Evolutionary conservation across 805 yeast species (phyloP).

Genomic region (Ogataea pilisensis): DNA sequence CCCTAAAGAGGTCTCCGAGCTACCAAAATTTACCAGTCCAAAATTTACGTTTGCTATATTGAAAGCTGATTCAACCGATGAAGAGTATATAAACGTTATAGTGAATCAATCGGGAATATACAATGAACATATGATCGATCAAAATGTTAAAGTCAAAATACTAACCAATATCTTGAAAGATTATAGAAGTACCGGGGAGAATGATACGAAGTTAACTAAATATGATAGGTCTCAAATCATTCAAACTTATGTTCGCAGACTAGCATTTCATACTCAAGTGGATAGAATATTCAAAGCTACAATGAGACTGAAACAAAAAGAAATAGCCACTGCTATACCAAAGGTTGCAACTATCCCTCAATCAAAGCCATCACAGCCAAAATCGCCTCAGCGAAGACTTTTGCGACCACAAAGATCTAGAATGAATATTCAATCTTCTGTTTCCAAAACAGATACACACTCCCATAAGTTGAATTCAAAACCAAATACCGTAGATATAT

Average conservation of each 20-base stretch:
- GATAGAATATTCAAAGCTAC: slow-evolving; percentile 56
- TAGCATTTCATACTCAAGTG: slow-evolving; percentile 64
- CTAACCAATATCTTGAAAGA: slow-evolving; percentile 31
- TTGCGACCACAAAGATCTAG: slow-evolving; percentile 16
- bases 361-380: slow-evolving; percentile 2
- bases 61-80: slow-evolving; percentile 38
- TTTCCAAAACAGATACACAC: no score
- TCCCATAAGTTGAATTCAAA: no score
- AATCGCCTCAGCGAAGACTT: no score
- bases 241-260: slow-evolving; percentile 40
- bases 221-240: slow-evolving; percentile 45
- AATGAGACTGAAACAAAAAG: slow-evolving; percentile 23
- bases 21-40: slow-evolving; percentile 24
- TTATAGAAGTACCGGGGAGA: slow-evolving; percentile 11
- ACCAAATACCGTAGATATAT: neutral
- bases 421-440: slow-evolving; percentile 3
- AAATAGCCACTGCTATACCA: slow-evolving; percentile 1
- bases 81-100: slow-evolving; percentile 41
- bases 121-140: slow-evolving; percentile 47
- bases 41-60: slow-evolving; percentile 37
- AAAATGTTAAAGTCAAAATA: slow-evolving; percentile 36
- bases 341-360: neutral
- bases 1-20: slow-evolving; percentile 38
- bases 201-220: slow-evolving; percentile 25
- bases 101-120: slow-evolving; percentile 48